Conservation (phyloP, 192 early-diverging fungal genomes). For the Backusella luteola region DNA sequence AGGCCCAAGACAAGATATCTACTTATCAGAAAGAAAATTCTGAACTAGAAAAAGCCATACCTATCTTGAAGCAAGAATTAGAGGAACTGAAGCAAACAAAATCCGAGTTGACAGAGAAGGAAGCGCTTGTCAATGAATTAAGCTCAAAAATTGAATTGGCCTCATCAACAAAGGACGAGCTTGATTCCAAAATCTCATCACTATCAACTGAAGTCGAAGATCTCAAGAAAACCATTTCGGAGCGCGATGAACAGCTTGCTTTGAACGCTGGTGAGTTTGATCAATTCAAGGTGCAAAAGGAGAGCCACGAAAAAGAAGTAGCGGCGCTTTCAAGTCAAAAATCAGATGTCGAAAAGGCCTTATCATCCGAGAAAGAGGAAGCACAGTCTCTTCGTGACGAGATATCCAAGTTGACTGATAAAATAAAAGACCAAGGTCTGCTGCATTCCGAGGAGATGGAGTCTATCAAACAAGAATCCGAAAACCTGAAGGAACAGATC, state of each 20-base stretch:
- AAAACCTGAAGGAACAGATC: not conserved
- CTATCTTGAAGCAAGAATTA: not conserved
- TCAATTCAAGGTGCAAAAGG: slow-evolving; percentile 1
- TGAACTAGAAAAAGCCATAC: not conserved
- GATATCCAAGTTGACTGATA: not conserved
- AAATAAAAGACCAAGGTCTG: not conserved
- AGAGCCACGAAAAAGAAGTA: not conserved
- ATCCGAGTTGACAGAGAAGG: not conserved
- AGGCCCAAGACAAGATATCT: not conserved
- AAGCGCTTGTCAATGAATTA: not conserved
- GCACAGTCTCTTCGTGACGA: not conserved
- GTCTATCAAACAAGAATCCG: not conserved
- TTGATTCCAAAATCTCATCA: not conserved
- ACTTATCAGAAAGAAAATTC: not conserved
- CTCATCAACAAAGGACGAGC: not conserved
- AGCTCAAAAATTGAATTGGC: not conserved
- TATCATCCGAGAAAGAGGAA: not conserved
- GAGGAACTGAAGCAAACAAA: not conserved
- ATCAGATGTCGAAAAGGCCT: not conserved
- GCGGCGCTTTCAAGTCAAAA: not conserved
- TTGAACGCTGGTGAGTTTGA: not conserved
- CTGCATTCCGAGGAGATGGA: not conserved
- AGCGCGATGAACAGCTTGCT: not conserved
- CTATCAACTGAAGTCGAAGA: not conserved
- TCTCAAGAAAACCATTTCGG: not conserved